These are phyloP conservation scores for Phytopythium aichiense DNA, from an alignment of 352 stramenopile species.

Conservation along the genomic window DNA sequence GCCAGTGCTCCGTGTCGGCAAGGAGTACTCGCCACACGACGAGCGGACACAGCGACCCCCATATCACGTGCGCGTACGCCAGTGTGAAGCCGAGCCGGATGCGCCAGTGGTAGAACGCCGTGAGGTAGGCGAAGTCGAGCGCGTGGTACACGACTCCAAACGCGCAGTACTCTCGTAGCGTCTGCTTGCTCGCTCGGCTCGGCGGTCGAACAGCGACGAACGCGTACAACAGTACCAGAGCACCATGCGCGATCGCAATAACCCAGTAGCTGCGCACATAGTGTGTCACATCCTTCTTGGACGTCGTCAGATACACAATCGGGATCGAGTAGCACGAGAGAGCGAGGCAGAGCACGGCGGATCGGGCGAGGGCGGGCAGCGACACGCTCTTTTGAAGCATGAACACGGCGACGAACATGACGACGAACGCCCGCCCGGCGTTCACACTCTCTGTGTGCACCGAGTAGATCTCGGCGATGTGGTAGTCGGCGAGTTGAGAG, in stretches of 20 bases:
- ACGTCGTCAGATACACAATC: conserved; percentile 28
- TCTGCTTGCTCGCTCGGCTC: conserved; percentile 33
- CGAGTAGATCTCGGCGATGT: conserved; percentile 10
- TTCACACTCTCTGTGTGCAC: conserved; percentile 28
- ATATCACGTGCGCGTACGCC: conserved; percentile 28
- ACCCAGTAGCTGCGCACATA: conserved; percentile 22
- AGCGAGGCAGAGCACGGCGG: conserved; percentile 22
- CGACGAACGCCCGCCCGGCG: conserved; percentile 36
- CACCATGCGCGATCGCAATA: conserved; percentile 19
- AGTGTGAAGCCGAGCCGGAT: conserved; percentile 22
- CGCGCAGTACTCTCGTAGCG: conserved; percentile 37
- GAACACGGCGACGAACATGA: conserved; percentile 45
- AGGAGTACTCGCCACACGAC: conserved; percentile 42
- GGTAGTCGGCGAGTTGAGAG: conserved; percentile 18
- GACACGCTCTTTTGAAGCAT: conserved; percentile 55
- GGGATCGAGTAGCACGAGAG: conserved; percentile 38
- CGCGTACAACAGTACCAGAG: conserved; percentile 28
- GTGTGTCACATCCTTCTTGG: conserved; percentile 8
- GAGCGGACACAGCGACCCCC: conserved; percentile 28
- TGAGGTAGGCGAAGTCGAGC: conserved; percentile 32
- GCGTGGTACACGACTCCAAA: conserved; percentile 35
- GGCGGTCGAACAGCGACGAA: conserved; percentile 39
- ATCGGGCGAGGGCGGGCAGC: conserved; percentile 31
- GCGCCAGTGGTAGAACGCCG: conserved; percentile 23
- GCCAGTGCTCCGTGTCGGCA: conserved; percentile 64